Evolutionary conservation across 495 filamentous ascomycete genomes (phyloP).

Genomic region (Daldinia bambusicola): DNA sequence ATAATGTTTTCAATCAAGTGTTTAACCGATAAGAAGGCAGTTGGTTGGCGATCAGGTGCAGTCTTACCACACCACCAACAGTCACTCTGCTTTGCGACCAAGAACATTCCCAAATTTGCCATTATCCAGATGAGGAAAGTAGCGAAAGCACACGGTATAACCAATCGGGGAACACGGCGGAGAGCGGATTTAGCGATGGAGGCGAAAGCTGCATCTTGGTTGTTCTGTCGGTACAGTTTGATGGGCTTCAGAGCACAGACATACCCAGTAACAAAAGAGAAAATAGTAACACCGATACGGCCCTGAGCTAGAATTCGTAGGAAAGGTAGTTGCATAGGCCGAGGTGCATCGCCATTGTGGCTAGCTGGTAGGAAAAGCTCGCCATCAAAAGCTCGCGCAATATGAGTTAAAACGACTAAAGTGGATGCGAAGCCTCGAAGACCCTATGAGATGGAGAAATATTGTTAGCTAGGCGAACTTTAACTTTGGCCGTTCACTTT

Average conservation of each 20-base stretch:
- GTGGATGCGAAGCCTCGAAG: constrained; percentile 72
- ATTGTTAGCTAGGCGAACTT: constrained; percentile 15
- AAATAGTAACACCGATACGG: constrained; percentile 71
- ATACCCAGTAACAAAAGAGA: constrained; percentile 74
- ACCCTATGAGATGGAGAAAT: constrained; percentile 55
- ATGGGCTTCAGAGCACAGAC: constrained; percentile 74
- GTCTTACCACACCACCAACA: constrained; percentile 70
- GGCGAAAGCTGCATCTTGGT: constrained; percentile 61
- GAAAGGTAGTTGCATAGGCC: constrained; percentile 67
- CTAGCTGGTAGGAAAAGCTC: constrained; percentile 66
- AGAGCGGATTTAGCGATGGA: constrained; percentile 70
- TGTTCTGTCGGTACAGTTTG: constrained; percentile 66
- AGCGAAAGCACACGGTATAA: constrained; percentile 68
- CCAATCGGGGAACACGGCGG: constrained; percentile 69
- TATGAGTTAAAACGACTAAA: constrained; percentile 71
- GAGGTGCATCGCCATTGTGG: constrained; percentile 57
- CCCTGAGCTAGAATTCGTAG: constrained; percentile 72
- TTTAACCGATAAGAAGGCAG: constrained; percentile 50
- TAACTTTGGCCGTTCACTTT: constrained; percentile 1
- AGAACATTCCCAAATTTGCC: constrained; percentile 68
- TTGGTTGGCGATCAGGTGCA: constrained; percentile 57
- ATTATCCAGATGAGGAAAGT: constrained; percentile 66
- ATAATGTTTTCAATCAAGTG: constrained; percentile 59
- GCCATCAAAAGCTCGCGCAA: constrained; percentile 68
- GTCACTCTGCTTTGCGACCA: constrained; percentile 64